Evolutionary conservation across 495 filamentous ascomycete genomes (phyloP), one percentile per base, ranked within the genome.

Genomic region (Terfezia boudieri): DNA sequence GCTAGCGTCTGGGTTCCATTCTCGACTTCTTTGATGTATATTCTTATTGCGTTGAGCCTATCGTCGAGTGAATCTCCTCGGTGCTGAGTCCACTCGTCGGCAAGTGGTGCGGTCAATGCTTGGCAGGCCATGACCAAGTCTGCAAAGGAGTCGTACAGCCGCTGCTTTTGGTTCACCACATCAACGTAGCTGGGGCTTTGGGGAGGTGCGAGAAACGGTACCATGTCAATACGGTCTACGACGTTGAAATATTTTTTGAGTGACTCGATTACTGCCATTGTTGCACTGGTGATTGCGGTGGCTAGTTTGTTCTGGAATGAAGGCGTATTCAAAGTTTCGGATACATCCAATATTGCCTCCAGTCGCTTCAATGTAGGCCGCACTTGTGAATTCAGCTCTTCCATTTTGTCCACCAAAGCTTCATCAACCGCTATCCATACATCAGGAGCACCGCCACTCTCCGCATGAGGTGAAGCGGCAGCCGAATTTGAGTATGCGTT

Each of bases 31-130:
- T 80, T 76, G 7, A 80, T 76, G 55, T 85, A 81, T 32, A 74
- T 71, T 48, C 82, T 74, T 53, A 94, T 82, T 55, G 80, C 78
- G 58, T 81, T 83, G 37, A 98, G 64, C 38, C 89, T 78, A 57
- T 87, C 84, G 57, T 94, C 89, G n/a, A 98, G 72, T 14, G 88
- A 83, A 62, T 89, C 84, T 4, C 86, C 86, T n/a, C 88, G 78
- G 11, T 83, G 70, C 60, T 92, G 86, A 20, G 87, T 77, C 90
- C 90, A 98, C 67, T 98, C 90, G 64, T 98, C 90, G 10, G 81
- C 83, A 35, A 98, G 70, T 37, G 92, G 89, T 12, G 85, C 83
- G 10, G 88, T 82, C 10, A 95, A 80, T 8, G 79, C 78, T 66
- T 96, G 89, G 64, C 86, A 93, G 54, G 80, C 78, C 17, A 94